These are phyloP conservation scores for Saturnispora saitoi DNA, from an alignment of 805 yeast species.

Conservation along the genomic window DNA sequence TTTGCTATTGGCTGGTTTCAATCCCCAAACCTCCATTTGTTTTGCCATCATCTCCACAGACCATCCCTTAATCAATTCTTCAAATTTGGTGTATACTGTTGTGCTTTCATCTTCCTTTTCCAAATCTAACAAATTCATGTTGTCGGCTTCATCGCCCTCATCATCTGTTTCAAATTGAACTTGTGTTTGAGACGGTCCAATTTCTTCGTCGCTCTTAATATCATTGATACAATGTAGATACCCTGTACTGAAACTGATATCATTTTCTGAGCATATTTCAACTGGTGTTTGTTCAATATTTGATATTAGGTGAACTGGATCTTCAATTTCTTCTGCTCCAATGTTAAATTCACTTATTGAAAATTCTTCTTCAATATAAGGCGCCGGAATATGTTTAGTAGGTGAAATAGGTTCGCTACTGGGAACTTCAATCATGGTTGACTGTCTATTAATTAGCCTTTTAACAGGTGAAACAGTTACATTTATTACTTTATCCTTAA, in stretches of 20 bases:
- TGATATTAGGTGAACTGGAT: no score
- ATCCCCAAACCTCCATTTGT: conserved; percentile 30
- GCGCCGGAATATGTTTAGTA: background rate
- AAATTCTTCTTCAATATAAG: no score
- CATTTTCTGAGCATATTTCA: no score
- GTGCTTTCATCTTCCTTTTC: background rate
- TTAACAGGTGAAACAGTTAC: background rate
- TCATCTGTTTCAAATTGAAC: conserved; percentile 13
- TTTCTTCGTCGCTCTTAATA: conserved; percentile 21
- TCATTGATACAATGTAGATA: conserved; percentile 1
- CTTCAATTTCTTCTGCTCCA: background rate
- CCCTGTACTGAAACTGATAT: background rate
- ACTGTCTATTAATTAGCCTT: background rate
- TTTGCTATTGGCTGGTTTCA: conserved; percentile 27
- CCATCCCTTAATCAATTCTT: conserved; percentile 11
- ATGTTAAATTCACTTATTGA: background rate
- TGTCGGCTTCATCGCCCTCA: background rate
- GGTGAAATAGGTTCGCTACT: conserved; percentile 1
- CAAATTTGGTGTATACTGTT: background rate
- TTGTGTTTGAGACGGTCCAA: conserved; percentile 19
- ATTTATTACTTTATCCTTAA: background rate
- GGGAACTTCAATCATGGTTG: conserved; percentile 4
- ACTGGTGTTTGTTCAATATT: no score
- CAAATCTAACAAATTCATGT: background rate
- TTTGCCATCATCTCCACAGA: conserved; percentile 10